These are phyloP conservation scores for Pelargonium citronellum DNA, from an alignment of 441 rosid genomes.

Conservation along the genomic window DNA sequence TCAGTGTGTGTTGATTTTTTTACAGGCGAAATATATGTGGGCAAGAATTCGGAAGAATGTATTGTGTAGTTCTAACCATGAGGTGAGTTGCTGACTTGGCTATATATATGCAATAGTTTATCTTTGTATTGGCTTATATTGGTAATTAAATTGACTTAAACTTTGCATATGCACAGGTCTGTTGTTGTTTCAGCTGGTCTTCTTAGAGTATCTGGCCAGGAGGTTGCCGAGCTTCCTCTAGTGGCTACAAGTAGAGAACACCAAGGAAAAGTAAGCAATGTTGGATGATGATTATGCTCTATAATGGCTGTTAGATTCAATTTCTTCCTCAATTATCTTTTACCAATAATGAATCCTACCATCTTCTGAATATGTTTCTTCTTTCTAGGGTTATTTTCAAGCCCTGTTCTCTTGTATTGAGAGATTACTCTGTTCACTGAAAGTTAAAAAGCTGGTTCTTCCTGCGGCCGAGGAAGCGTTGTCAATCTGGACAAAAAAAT, in stretches of 20 bases:
- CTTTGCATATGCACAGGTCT: slow-evolving; percentile 41
- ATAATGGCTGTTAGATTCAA: not conserved
- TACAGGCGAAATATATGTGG: slow-evolving; percentile 87
- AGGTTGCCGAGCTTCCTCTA: slow-evolving; percentile 96
- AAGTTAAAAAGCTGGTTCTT: slow-evolving; percentile 75
- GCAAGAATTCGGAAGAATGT: slow-evolving; percentile 90
- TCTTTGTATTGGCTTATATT: not conserved
- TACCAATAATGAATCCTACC: not conserved
- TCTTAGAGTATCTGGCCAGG: slow-evolving; percentile 77
- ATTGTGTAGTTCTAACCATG: slow-evolving; percentile 60
- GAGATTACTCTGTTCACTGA: slow-evolving; percentile 56
- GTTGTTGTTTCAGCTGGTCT: slow-evolving; percentile 88
- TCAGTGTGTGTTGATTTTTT: not conserved
- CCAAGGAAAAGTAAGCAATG: slow-evolving; percentile 75
- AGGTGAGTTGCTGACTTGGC: slow-evolving; percentile 41
- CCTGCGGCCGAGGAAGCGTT: slow-evolving; percentile 96
- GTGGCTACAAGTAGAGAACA: slow-evolving; percentile 81
- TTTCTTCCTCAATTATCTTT: not conserved
- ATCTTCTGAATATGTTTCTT: slow-evolving; percentile 12
- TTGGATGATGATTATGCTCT: not conserved
- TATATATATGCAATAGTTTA: not conserved
- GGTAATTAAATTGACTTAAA: not conserved
- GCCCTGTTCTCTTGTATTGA: slow-evolving; percentile 75
- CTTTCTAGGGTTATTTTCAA: slow-evolving; percentile 77
- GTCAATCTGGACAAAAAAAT: slow-evolving; percentile 82